These are phyloP conservation scores for Cladosporium cucumerinum DNA, from an alignment of 2,329 filamentous ascomycete species.

Conservation along the genomic window DNA sequence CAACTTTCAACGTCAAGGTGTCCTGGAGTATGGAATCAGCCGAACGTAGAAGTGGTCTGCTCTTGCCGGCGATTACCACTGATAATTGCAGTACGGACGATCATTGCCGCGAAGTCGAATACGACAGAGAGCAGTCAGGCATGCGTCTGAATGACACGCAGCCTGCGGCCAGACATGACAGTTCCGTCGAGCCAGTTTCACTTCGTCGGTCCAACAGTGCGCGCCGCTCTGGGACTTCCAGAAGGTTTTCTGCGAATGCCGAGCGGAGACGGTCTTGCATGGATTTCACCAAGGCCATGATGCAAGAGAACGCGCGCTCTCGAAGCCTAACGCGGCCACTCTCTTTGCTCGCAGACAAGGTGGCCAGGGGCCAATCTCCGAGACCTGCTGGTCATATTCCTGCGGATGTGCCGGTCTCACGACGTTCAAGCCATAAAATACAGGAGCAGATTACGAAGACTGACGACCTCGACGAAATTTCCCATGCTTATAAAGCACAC, in stretches of 20 bases:
- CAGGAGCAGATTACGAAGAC: neutral
- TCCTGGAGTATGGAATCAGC: neutral
- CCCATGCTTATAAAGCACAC: neutral
- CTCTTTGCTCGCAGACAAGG: neutral
- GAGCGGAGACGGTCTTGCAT: neutral
- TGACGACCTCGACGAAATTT: neutral
- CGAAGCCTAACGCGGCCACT: neutral
- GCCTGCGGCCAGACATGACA: neutral
- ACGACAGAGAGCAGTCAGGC: neutral
- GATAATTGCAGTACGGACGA: neutral
- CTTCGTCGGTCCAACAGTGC: neutral
- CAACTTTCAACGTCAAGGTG: neutral
- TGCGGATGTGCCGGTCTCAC: neutral
- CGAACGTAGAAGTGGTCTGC: neutral
- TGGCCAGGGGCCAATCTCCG: neutral
- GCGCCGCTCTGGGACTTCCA: neutral
- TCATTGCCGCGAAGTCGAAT: too few relatives aligned
- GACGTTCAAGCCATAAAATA: neutral
- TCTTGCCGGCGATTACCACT: neutral
- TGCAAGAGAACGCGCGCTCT: neutral
- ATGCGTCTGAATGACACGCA: neutral
- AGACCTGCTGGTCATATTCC: neutral
- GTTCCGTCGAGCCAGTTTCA: neutral
- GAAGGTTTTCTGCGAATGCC: neutral
- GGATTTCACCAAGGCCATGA: neutral